phyloP scores from a whole-genome alignment of 495 filamentous ascomycete genomes.

The Penicillium canescens region DNA sequence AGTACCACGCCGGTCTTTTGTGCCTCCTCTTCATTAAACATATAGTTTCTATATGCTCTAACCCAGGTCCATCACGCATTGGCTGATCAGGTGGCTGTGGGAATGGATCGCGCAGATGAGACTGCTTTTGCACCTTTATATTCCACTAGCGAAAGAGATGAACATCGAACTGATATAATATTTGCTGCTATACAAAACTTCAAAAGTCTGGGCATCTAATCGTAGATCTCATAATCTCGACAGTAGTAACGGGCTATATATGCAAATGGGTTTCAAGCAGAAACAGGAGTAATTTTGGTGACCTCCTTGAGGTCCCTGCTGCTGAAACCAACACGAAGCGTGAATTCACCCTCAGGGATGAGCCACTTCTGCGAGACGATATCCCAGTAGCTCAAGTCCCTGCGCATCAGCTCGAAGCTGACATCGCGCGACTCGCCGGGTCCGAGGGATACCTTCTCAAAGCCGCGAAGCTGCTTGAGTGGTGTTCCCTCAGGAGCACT shows the following conservation, averaged over 20 bases:
- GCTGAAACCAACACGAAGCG: constrained; percentile 21
- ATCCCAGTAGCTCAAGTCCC: constrained; percentile 67
- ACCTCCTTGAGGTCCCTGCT: constrained; percentile 13
- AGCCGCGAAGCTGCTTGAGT: constrained; percentile 51
- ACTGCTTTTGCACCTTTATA: too few relatives aligned
- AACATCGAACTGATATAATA: too few relatives aligned
- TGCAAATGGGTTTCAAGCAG: background rate
- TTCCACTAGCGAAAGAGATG: too few relatives aligned
- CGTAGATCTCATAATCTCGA: background rate
- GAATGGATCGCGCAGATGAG: too few relatives aligned
- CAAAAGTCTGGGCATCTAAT: too few relatives aligned
- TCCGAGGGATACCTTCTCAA: constrained; percentile 53
- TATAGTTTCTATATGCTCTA: too few relatives aligned
- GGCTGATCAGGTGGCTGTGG: too few relatives aligned
- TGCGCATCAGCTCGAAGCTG: constrained; percentile 54
- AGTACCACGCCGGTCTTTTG: too few relatives aligned
- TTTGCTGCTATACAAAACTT: too few relatives aligned
- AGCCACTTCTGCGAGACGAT: constrained; percentile 57
- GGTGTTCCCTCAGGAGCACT: constrained; percentile 6
- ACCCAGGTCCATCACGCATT: too few relatives aligned
- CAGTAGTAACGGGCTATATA: background rate
- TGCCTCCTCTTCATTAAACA: too few relatives aligned
- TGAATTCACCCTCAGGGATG: constrained; percentile 22
- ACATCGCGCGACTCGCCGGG: constrained; percentile 44
- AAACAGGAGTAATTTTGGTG: constrained; percentile 5